Evolutionary conservation across 495 filamentous ascomycete genomes (phyloP), one percentile per base, ranked within the genome.

Genomic region (Hamigera avellanea): DNA sequence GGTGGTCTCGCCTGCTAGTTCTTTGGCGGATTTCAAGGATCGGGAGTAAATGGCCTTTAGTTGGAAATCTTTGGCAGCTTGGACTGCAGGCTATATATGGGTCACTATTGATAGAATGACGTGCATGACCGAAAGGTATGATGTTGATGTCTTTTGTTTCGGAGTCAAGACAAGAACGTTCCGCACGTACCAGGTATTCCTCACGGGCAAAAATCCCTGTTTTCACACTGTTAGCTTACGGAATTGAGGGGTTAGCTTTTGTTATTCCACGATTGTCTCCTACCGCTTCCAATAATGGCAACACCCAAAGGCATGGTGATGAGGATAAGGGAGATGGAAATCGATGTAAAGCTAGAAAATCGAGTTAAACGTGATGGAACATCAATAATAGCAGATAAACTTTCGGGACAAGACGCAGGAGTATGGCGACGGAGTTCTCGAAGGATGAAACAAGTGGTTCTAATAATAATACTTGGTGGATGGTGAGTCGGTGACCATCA

Each of bases 241-340:
- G 2, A 10, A 19, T 36, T 27, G 26, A 33, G 8, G 33, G 37
- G 28, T 26, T 15, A 39, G n/a, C 16, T 14, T 35, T 43, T 55
- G 35, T 36, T 64, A 57, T 16, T 63, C 48, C 33, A 56, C 27
- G 41, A 52, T 14, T 51, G 62, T 32, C 65, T 62, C 48, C 64
- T 67, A 52, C 80, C 80, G 43, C 73, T 74, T 18, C 79, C 80
- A 27, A 83, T 69, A n/a, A 83, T 70, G 10, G 80, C 80, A 15
- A 83, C 61, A 19, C 77, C 76, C 36, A 75, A 2, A 25, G 33
- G 3, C 28, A 30, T 30, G n/a, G 5, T 30, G 10, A 30, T 30
- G 14, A 23, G 21, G 9, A 6, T 4, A 30, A 30, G 4, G 5
- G 5, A 30, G 6, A 30, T 4, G 14, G 6, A 30, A 6, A 30